These are phyloP conservation scores for Aquilaria malaccensis DNA, from an alignment of 345 rosid genomes.

Conservation along the genomic window DNA sequence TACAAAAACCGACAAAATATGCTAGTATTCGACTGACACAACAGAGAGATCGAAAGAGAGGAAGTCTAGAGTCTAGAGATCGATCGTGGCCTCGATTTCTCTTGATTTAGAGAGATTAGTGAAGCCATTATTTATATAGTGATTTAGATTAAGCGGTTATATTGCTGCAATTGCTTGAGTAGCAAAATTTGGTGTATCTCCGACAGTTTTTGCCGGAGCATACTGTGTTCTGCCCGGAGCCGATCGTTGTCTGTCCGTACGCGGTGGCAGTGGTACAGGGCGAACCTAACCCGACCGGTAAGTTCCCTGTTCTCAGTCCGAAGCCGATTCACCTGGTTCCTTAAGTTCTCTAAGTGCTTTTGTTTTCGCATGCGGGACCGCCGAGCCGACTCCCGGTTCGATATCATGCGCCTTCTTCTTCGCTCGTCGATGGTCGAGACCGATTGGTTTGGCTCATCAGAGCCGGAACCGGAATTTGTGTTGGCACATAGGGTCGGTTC, in stretches of 20 bases:
- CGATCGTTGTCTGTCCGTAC: constrained; percentile 43
- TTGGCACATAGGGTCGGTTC: constrained; percentile 26
- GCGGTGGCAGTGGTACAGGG: constrained; percentile 33
- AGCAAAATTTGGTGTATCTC: constrained; percentile 40
- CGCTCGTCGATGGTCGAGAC: constrained; percentile 38
- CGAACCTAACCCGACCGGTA: constrained; percentile 42
- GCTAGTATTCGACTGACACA: background rate
- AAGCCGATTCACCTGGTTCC: constrained; percentile 61
- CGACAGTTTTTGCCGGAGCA: constrained; percentile 50
- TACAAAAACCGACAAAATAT: constrained; percentile 1
- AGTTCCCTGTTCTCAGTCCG: constrained; percentile 60
- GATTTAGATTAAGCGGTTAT: constrained; percentile 30
- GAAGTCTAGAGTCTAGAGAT: no score
- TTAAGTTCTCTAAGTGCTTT: constrained; percentile 62
- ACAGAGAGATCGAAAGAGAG: constrained; percentile 1
- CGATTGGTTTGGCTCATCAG: constrained; percentile 27
- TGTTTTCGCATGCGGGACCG: constrained; percentile 81
- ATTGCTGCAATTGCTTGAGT: constrained; percentile 50
- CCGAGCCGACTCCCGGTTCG: constrained; percentile 91
- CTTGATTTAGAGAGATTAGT: constrained; percentile 4
- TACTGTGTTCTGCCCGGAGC: constrained; percentile 45
- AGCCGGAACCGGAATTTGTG: constrained; percentile 28
- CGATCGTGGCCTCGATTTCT: no score
- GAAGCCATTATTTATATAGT: constrained; percentile 10
- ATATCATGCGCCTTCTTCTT: constrained; percentile 70